These are phyloP conservation scores for Massarina eburnea DNA, from an alignment of 2,329 filamentous ascomycete species.

Conservation along the genomic window DNA sequence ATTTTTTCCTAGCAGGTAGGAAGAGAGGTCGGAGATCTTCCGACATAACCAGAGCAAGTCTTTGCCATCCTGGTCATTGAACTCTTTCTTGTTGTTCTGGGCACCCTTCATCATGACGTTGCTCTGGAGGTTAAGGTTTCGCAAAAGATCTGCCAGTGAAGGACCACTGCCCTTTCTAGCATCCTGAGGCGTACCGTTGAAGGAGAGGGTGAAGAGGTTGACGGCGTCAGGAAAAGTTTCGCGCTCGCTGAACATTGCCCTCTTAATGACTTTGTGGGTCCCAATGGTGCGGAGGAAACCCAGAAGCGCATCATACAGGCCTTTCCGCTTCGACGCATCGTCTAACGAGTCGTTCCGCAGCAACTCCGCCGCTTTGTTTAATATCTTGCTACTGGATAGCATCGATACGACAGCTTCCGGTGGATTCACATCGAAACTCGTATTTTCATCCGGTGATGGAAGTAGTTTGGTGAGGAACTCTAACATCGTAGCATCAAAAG, in stretches of 20 bases:
- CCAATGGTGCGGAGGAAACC: conserved; percentile 42
- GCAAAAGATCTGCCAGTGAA: conserved; percentile 22
- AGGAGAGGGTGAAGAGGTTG: conserved; percentile 40
- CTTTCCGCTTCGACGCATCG: conserved; percentile 31
- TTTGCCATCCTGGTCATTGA: conserved; percentile 22
- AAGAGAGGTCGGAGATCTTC: conserved; percentile 29
- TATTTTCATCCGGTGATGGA: conserved; percentile 12
- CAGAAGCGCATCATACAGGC: conserved; percentile 43
- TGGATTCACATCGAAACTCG: conserved; percentile 27
- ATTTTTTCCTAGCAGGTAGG: conserved; percentile 10
- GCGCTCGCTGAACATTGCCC: conserved; percentile 34
- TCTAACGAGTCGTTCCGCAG: conserved; percentile 45
- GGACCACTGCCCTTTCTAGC: conserved; percentile 12
- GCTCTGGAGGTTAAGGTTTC: conserved; percentile 20
- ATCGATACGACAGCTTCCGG: conserved; percentile 31
- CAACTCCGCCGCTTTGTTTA: conserved; percentile 40
- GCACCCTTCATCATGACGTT: conserved; percentile 18
- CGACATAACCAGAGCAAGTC: conserved; percentile 35
- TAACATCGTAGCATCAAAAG: conserved; percentile 9
- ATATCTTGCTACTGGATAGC: conserved; percentile 35
- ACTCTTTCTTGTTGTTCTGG: conserved; percentile 9
- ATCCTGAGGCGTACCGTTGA: conserved; percentile 5
- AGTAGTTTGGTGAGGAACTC: conserved; percentile 20
- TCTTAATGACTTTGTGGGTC: conserved; percentile 27
- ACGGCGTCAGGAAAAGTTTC: conserved; percentile 33